phyloP scores from a whole-genome alignment of 1,284 basidiomycete genomes.

The Apiotrichum akiyoshidainum region DNA sequence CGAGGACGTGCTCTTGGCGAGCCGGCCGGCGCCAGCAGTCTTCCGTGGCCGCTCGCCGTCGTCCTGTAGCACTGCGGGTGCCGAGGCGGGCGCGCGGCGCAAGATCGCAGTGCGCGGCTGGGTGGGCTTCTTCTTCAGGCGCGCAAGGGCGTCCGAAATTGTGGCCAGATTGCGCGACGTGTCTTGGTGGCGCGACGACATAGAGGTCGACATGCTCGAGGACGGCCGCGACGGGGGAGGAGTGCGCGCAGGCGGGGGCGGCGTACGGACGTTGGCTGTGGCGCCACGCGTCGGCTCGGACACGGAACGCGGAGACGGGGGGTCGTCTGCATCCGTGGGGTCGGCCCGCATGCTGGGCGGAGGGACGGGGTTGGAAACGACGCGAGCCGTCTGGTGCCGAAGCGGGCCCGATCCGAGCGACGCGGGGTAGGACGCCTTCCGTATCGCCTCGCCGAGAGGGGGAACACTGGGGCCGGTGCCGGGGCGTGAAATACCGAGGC shows the following conservation, averaged over 20 bases:
- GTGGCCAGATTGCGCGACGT: conserved; percentile 42
- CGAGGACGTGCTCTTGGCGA: neutral
- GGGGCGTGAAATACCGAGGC: neutral
- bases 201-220: conserved; percentile 15
- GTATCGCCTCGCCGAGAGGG: neutral
- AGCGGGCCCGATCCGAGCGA: conserved; percentile 40
- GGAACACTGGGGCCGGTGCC: neutral
- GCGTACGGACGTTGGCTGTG: neutral
- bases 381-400: conserved; percentile 30
- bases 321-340: neutral
- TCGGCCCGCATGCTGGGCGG: conserved; percentile 6
- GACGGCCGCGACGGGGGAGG: conserved; percentile 3
- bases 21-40: neutral
- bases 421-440: conserved; percentile 45
- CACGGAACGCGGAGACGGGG: neutral
- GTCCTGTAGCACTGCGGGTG: neutral
- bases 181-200: conserved; percentile 30
- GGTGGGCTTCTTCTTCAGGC: conserved; percentile 26
- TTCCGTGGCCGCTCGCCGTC: neutral
- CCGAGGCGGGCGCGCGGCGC: neutral
- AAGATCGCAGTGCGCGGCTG: neutral
- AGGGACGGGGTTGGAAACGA: conserved; percentile 42
- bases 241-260: neutral
- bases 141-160: conserved; percentile 41
- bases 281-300: conserved; percentile 5